A percentile compares a stretch with the other conserved stretches of the same genome.
phyloP scores from a whole-genome alignment of 1,284 basidiomycete genomes.

The Golubevia sp. region DNA sequence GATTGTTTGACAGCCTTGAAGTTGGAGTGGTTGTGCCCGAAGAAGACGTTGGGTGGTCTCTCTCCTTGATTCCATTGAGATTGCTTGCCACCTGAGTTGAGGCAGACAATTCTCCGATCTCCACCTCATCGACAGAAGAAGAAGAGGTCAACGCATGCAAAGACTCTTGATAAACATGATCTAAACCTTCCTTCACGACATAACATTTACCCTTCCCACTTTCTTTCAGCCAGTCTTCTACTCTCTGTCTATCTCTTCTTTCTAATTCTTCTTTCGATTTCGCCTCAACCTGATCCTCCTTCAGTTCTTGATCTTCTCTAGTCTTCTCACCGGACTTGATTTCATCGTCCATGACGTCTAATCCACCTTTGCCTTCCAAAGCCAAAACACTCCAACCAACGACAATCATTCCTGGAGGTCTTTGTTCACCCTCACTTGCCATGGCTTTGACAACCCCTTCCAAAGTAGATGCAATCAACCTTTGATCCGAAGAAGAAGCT shows the following conservation, averaged over 20 bases:
- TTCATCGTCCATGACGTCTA: constrained; percentile 65
- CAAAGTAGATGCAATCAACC: constrained; percentile 80
- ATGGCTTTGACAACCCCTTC: constrained; percentile 74
- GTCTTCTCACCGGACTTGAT: neutral
- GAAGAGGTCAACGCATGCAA: constrained; percentile 10
- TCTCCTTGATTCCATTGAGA: constrained; percentile 10
- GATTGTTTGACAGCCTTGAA: constrained; percentile 5
- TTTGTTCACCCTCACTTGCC: constrained; percentile 77
- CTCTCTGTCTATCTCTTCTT: constrained; percentile 18
- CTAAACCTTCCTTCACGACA: constrained; percentile 39
- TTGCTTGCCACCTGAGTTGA: neutral
- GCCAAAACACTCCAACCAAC: constrained; percentile 80
- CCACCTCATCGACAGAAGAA: neutral
- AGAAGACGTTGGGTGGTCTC: neutral
- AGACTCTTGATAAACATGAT: constrained; percentile 21
- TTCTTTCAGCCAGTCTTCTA: constrained; percentile 26
- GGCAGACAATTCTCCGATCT: neutral
- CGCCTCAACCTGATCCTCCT: neutral
- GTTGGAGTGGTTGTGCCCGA: constrained; percentile 11
- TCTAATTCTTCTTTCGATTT: constrained; percentile 11
- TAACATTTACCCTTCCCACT: constrained; percentile 10
- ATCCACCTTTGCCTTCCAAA: constrained; percentile 66
- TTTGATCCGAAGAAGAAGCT: constrained; percentile 87
- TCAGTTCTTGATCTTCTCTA: neutral
- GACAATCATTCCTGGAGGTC: constrained; percentile 93